Base-by-base conservation (phyloP, 495 filamentous ascomycete genomes). In the Aspergillus avenaceus region DNA sequence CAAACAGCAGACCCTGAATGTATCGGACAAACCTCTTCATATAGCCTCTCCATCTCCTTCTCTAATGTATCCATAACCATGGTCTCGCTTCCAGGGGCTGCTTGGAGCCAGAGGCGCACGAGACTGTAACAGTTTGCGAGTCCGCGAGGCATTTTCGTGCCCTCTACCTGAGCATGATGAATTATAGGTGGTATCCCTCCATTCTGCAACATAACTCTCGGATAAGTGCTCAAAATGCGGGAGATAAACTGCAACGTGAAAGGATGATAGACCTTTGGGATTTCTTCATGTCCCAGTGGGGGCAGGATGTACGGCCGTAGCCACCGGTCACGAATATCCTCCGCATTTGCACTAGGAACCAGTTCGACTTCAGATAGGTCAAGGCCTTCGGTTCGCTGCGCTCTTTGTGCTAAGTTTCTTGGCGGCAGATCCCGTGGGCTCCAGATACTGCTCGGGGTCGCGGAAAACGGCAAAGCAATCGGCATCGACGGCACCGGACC, bases 101-200 rank as follows among this genome's bases (percentile, higher is more conserved):
- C 57, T 2, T 62, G 60, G 16, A 66, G 57, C 61, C 71, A 77
- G 46, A 76, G 66, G 1, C 73, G 68, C 12, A 75, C 65, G 13
- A 77, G 37, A 45, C 67, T 71, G 4, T 67, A 58, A 37, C 75
- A 77, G 23, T 66, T 72, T 18, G 72, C 67, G 36, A 78, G 55
- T 0, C 69, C 58, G 7, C 47, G 56, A 9, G 61, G 53, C 13
- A 62, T 45, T 12, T 53, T 44, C 7, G 34, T 19, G 0, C 28
- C 43, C 2, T 22, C 24, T 0, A 71, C 24, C 45, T 75, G 73
- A 5, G 54, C 48, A 11, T 54, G 44, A 45, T 78, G 75, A 18
- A 78, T 54, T 29, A 75, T 67, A 0, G 71, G 69, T 1, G 74
- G 73, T 4, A 59, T 28, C 4, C 53, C 56, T 2, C 61, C 56